phyloP scores from a whole-genome alignment of 495 filamentous ascomycete genomes.

The Filosporella fistucella region DNA sequence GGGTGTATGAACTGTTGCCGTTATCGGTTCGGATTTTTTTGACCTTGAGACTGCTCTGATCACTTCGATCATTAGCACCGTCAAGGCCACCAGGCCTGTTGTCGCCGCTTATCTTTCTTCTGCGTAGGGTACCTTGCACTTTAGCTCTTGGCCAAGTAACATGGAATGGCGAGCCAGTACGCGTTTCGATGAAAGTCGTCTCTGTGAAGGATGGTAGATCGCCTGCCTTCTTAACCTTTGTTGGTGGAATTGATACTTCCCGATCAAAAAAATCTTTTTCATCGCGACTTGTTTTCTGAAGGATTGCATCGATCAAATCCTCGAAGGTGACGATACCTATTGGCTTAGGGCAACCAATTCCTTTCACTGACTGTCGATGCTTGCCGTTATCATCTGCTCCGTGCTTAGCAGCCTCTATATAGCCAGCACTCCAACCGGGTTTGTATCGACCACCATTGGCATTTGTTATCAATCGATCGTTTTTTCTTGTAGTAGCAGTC shows the following conservation, averaged over 20 bases:
- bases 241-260: not conserved
- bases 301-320: slow-evolving; percentile 16
- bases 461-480: slow-evolving; percentile 2
- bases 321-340: slow-evolving; percentile 22
- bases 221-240: slow-evolving; percentile 8
- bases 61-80: no score
- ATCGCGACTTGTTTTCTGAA: slow-evolving; percentile 20
- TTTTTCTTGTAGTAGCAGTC: slow-evolving; percentile 12
- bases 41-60: not conserved
- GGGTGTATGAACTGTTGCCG: slow-evolving; percentile 14
- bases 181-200: no score
- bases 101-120: no score
- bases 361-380: not conserved
- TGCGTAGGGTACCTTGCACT: no score
- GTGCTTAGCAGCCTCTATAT: slow-evolving; percentile 1
- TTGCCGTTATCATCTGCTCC: not conserved
- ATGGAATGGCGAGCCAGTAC: no score
- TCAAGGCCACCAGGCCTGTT: no score
- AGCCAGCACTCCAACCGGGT: no score
- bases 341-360: slow-evolving; percentile 15
- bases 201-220: no score
- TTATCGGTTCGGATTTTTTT: not conserved
- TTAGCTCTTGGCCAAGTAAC: no score
- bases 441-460: no score
- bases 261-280: slow-evolving; percentile 19